Conservation (phyloP, 257 asterid species). For the Coffea eugenioides region DNA sequence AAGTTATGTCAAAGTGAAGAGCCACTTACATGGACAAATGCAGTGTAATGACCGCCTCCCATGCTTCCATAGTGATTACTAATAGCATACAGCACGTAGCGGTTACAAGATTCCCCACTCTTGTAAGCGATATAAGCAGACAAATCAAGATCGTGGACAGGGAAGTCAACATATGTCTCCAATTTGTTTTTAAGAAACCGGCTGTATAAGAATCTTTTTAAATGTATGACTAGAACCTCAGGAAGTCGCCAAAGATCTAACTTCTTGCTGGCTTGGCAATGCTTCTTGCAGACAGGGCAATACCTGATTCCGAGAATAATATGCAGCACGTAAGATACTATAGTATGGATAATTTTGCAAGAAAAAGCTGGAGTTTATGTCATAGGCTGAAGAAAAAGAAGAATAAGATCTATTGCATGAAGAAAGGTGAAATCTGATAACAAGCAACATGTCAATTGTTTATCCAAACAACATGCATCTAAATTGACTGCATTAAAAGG, state of each 20-base stretch:
- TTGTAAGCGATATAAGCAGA: constrained; percentile 56
- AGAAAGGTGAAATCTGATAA: background rate
- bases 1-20: background rate
- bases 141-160: constrained; percentile 72
- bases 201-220: constrained; percentile 87
- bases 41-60: constrained; percentile 95
- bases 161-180: constrained; percentile 85
- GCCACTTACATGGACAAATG: constrained; percentile 75
- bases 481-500: background rate
- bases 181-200: constrained; percentile 71
- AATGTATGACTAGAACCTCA: constrained; percentile 82
- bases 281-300: constrained; percentile 82
- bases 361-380: background rate
- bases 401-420: background rate
- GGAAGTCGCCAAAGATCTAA: constrained; percentile 95
- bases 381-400: background rate
- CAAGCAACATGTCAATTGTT: background rate
- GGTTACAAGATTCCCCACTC: constrained; percentile 49
- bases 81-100: constrained; percentile 78
- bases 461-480: background rate
- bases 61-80: constrained; percentile 92
- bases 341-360: constrained; percentile 3
- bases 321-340: background rate
- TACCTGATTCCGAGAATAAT: constrained; percentile 39
- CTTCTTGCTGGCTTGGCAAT: constrained; percentile 87